These are phyloP conservation scores for Pythium myriotylum DNA, from an alignment of 352 stramenopile species.

Conservation along the genomic window DNA sequence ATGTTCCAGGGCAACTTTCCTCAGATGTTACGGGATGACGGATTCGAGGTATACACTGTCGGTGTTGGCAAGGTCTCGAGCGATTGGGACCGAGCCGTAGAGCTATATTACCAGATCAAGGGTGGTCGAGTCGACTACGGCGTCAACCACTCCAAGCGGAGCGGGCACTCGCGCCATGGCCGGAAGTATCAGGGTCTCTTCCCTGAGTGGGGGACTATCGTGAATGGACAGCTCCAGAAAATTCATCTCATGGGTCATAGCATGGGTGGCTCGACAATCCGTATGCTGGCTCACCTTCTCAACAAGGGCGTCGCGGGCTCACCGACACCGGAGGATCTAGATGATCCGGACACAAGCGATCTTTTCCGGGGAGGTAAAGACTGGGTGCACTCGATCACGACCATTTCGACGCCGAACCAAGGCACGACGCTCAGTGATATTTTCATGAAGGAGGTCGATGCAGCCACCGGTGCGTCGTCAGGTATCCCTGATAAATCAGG, in stretches of 20 bases:
- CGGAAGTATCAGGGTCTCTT: slow-evolving; percentile 23
- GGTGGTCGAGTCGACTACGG: slow-evolving; percentile 20
- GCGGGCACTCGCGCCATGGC: slow-evolving; percentile 35
- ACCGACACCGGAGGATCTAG: too few relatives aligned
- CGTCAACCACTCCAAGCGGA: slow-evolving; percentile 34
- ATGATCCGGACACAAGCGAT: too few relatives aligned
- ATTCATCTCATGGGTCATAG: slow-evolving; percentile 33
- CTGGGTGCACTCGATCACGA: slow-evolving; percentile 25
- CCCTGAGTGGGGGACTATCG: slow-evolving; percentile 26
- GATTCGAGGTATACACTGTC: slow-evolving; percentile 53
- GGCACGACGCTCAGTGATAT: slow-evolving; percentile 9
- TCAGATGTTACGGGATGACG: slow-evolving; percentile 40
- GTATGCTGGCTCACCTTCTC: slow-evolving; percentile 20
- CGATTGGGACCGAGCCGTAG: slow-evolving; percentile 69
- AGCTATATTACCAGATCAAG: slow-evolving; percentile 64
- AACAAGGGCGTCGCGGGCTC: slow-evolving; percentile 10
- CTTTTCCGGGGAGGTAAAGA: slow-evolving; percentile 22
- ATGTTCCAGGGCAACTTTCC: slow-evolving; percentile 47
- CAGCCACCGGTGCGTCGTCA: not conserved
- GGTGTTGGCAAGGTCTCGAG: slow-evolving; percentile 55
- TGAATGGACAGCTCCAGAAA: slow-evolving; percentile 28
- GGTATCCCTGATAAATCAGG: not conserved
- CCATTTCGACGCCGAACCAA: slow-evolving; percentile 12
- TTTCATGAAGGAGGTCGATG: not conserved
- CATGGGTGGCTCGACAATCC: slow-evolving; percentile 18